Conservation (phyloP, 2,329 filamentous ascomycete species). For the Dissoconium aciculare region DNA sequence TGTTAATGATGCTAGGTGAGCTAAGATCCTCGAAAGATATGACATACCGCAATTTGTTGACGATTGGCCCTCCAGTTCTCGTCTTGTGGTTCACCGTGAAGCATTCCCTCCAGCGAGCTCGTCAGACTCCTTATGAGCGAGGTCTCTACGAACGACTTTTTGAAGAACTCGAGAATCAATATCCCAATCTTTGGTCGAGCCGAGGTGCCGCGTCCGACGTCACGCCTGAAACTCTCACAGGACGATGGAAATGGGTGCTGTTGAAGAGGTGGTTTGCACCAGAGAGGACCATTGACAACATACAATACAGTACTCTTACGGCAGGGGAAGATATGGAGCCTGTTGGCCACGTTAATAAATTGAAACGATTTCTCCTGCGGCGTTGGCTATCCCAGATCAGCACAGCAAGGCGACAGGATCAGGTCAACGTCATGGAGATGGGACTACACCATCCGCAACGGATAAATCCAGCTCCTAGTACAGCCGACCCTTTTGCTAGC, state of each 20-base stretch:
- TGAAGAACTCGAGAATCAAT: slow-evolving; percentile 30
- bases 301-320: slow-evolving; percentile 19
- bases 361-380: slow-evolving; percentile 27
- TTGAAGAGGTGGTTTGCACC: slow-evolving; percentile 33
- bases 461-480: slow-evolving; percentile 23
- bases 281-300: slow-evolving; percentile 25
- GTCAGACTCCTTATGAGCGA: slow-evolving; percentile 32
- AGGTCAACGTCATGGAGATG: slow-evolving; percentile 11
- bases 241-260: slow-evolving; percentile 34
- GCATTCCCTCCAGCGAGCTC: slow-evolving; percentile 28
- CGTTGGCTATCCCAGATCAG: slow-evolving; percentile 28
- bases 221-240: slow-evolving; percentile 26
- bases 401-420: slow-evolving; percentile 1
- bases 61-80: slow-evolving; percentile 27
- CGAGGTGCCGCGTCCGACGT: slow-evolving; percentile 31
- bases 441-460: slow-evolving; percentile 23
- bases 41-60: no score
- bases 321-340: slow-evolving; percentile 22
- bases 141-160: slow-evolving; percentile 39
- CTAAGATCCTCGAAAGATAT: no score
- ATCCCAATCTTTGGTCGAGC: slow-evolving; percentile 36
- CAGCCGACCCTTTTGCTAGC: no score
- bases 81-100: slow-evolving; percentile 35
- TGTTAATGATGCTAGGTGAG: slow-evolving; percentile 28
- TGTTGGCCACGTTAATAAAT: slow-evolving; percentile 25